A percentile compares a stretch with the other conserved stretches of the same genome.
phyloP scores from a whole-genome alignment of 2,329 filamentous ascomycete genomes.

The Peltaster fructicola region DNA sequence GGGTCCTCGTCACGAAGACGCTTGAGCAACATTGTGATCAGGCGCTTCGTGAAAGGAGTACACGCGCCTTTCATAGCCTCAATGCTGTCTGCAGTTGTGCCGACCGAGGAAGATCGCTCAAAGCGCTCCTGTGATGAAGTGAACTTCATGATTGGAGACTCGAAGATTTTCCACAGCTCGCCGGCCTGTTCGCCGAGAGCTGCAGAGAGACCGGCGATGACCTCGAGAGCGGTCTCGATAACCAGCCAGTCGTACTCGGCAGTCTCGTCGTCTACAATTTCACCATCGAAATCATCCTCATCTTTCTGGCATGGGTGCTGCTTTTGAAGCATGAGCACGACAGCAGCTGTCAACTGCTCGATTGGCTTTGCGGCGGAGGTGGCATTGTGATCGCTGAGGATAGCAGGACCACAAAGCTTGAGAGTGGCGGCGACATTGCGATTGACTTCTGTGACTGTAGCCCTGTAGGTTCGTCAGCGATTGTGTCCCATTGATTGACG shows the following conservation, averaged over 20 bases:
- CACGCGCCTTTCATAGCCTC: slow-evolving; percentile 68
- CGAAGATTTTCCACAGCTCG: slow-evolving; percentile 89
- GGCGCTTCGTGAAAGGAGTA: slow-evolving; percentile 58
- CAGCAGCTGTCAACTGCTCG: slow-evolving; percentile 51
- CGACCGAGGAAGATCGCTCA: slow-evolving; percentile 78
- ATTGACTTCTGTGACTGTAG: slow-evolving; percentile 87
- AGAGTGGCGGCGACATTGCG: slow-evolving; percentile 79
- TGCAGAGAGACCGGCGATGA: slow-evolving; percentile 65
- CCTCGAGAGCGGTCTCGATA: slow-evolving; percentile 84
- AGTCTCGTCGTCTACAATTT: slow-evolving; percentile 49
- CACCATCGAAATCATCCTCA: slow-evolving; percentile 63
- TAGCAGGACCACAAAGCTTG: slow-evolving; percentile 74
- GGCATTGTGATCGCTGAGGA: slow-evolving; percentile 49
- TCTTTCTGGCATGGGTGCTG: slow-evolving; percentile 88
- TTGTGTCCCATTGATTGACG: slow-evolving; percentile 22
- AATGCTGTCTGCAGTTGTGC: slow-evolving; percentile 80
- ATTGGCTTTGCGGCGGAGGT: slow-evolving; percentile 26
- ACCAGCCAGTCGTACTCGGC: slow-evolving; percentile 97
- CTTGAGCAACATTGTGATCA: slow-evolving; percentile 69
- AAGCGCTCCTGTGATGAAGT: slow-evolving; percentile 69
- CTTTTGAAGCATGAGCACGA: slow-evolving; percentile 69
- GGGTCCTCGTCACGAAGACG: slow-evolving; percentile 76
- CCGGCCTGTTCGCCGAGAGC: slow-evolving; percentile 67
- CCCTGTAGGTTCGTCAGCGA: slow-evolving; percentile 34
- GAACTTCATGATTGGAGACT: slow-evolving; percentile 79